Base-by-base conservation (phyloP, 2,329 filamentous ascomycete species). In the Lecanicillium sp. region DNA sequence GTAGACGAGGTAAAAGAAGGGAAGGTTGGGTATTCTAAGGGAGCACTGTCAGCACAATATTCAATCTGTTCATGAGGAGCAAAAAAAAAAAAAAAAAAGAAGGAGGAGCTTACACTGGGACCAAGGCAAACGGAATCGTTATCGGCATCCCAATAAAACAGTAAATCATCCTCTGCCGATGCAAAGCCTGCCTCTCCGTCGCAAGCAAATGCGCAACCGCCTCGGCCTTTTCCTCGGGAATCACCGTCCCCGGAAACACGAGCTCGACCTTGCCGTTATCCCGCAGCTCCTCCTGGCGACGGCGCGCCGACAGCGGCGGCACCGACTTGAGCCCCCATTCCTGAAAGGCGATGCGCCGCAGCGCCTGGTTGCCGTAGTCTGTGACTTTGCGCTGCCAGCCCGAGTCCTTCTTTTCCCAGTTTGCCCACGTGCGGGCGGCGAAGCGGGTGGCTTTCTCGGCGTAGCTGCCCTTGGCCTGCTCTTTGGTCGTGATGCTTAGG, bases 251-350 rank as follows among this genome's bases (percentile, higher is more conserved):
- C 0, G 92, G 92, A 55, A 84, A 96, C 37, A 86, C 65, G 20
- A 95, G 73, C 48, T 87, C 77, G 44, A 86, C 76, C 50, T 75
- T 78, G 36, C 78, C 73, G 46, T 73, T 70, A 28, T 74, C 76
- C 37, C 76, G 59, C 16, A 79, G 53, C 50, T 84, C 78, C 37
- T 85, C 78, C 35, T 74, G 67, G 49, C 75, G 72, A 42, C 79
- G 72, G 48, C 77, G 73, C 41, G 77, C 67, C 30, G 80, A 86
- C 49, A 94, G 69, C 16, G 89, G 82, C 32, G 92, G 92, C 37
- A 98, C 81, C 27, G 87, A 94, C 66, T 96, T 96, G 49, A 98
- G 71, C 1, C 86, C 88, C 92, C 92, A 98, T 80, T 98, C 92
- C 63, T 96, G 85, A 58, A 85, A 95, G 3, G 92, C 85, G 52